Conservation (phyloP, 2,329 filamentous ascomycete genomes). For the Trichothecium roseum region DNA sequence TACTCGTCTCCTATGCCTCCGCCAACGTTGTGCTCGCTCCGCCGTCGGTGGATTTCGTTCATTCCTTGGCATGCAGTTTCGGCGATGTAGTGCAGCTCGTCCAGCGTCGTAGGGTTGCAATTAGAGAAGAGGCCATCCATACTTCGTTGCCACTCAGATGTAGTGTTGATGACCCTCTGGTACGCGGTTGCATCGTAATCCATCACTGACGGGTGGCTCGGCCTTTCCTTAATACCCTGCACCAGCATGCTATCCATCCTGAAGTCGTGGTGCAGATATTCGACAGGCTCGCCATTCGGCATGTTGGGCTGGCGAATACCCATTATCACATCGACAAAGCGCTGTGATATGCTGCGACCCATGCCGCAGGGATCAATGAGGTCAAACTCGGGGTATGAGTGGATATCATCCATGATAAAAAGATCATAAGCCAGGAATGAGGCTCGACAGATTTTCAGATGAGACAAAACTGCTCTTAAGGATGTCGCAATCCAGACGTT, state of each 20-base stretch:
- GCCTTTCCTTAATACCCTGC: constrained; percentile 1
- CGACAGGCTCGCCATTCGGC: constrained; percentile 19
- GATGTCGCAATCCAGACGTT: constrained; percentile 31
- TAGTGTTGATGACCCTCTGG: constrained; percentile 26
- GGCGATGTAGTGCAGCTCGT: constrained; percentile 32
- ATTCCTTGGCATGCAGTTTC: constrained; percentile 32
- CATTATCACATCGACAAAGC: constrained; percentile 34
- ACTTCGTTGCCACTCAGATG: constrained; percentile 28
- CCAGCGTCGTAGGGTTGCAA: constrained; percentile 30
- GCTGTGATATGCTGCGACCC: constrained; percentile 28
- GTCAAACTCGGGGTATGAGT: constrained; percentile 23
- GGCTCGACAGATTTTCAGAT: constrained; percentile 31
- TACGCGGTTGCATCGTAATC: constrained; percentile 27
- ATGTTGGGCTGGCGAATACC: constrained; percentile 27
- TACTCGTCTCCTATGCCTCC: constrained; percentile 19
- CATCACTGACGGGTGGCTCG: constrained; percentile 12
- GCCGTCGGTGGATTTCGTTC: constrained; percentile 27
- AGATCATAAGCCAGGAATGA: constrained; percentile 33
- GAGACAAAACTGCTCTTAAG: constrained; percentile 22
- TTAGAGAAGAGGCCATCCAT: constrained; percentile 34
- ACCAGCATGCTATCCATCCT: constrained; percentile 14
- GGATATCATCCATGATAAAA: constrained; percentile 21
- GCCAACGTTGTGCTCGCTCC: constrained; percentile 18
- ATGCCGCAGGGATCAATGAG: constrained; percentile 29
- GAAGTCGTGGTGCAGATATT: constrained; percentile 20